Conservation (phyloP, 257 asterid species). For the Solanum lycopersicoides region DNA sequence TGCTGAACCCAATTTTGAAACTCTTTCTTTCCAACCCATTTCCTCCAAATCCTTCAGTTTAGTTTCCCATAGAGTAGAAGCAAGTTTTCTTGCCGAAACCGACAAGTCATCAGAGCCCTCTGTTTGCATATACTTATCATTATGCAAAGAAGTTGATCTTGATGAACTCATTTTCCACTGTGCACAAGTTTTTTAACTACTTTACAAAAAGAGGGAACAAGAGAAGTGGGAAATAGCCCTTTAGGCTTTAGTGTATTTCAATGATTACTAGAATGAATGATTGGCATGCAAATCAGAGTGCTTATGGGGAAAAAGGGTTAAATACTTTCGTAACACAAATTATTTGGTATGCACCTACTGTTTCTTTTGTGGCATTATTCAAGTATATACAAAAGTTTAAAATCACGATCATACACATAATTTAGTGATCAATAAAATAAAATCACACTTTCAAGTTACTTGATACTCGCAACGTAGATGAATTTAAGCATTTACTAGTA, state of each 20-base stretch:
- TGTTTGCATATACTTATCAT: conserved; percentile 22
- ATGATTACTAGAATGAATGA: conserved; percentile 14
- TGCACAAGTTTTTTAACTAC: conserved; percentile 21
- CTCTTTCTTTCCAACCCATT: conserved; percentile 9
- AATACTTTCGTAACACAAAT: background rate
- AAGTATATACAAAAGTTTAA: background rate
- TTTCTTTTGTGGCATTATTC: background rate
- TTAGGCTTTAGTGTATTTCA: conserved; percentile 5
- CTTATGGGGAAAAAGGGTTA: background rate
- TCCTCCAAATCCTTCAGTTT: conserved; percentile 30
- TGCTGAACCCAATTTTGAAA: conserved; percentile 37
- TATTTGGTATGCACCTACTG: background rate
- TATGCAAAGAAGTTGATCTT: conserved; percentile 39
- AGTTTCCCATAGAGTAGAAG: conserved; percentile 71
- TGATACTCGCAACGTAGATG: background rate
- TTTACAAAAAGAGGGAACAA: conserved; percentile 10
- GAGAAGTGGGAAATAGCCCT: background rate
- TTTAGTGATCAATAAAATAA: background rate
- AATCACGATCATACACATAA: rapidly evolving
- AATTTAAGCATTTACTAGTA: background rate
- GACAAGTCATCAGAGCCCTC: conserved; percentile 37
- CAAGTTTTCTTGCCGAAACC: conserved; percentile 67
- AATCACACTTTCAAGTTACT: background rate
- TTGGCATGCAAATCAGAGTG: conserved; percentile 52
- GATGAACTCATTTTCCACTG: conserved; percentile 63